Conservation (phyloP, 371 early-diverging fungal genomes). For the Mucor indicus region DNA sequence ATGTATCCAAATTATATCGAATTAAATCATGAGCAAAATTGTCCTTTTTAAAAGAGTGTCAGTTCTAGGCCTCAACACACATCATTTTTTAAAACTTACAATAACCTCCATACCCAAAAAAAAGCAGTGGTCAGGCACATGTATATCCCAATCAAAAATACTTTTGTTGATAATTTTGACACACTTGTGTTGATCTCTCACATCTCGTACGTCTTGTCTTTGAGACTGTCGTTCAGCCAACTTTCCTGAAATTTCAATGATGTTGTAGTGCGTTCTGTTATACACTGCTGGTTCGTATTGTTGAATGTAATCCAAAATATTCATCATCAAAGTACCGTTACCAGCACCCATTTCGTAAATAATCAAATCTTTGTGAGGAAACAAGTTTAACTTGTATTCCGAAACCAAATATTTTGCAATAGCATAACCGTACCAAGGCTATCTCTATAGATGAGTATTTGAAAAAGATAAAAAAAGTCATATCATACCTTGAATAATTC, state of each 20-base stretch:
- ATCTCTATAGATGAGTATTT: neutral
- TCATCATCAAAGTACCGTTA: constrained; percentile 80
- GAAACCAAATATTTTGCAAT: constrained; percentile 83
- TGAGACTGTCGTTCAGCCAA: constrained; percentile 42
- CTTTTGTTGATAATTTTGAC: constrained; percentile 76
- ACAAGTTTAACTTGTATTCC: constrained; percentile 59
- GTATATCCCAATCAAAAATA: constrained; percentile 81
- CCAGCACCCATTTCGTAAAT: constrained; percentile 94
- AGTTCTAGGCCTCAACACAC: neutral
- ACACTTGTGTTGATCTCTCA: constrained; percentile 39
- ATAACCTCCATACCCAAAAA: constrained; percentile 87
- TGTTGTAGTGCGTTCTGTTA: constrained; percentile 68
- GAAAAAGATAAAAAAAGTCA: neutral
- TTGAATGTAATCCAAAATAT: constrained; percentile 82
- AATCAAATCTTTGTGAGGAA: constrained; percentile 56
- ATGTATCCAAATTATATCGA: constrained; percentile 68
- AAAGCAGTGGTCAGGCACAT: constrained; percentile 72
- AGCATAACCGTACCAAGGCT: constrained; percentile 83
- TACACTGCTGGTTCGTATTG: constrained; percentile 75
- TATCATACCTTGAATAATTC: constrained; percentile 83
- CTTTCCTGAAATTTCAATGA: constrained; percentile 69
- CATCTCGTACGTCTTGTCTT: constrained; percentile 1
- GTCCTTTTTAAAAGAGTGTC: constrained; percentile 47
- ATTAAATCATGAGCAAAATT: constrained; percentile 92
- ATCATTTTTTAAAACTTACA: constrained; percentile 37